Evolutionary conservation across 2,329 filamentous ascomycete species (phyloP).

Genomic region (Monascus ruber): DNA sequence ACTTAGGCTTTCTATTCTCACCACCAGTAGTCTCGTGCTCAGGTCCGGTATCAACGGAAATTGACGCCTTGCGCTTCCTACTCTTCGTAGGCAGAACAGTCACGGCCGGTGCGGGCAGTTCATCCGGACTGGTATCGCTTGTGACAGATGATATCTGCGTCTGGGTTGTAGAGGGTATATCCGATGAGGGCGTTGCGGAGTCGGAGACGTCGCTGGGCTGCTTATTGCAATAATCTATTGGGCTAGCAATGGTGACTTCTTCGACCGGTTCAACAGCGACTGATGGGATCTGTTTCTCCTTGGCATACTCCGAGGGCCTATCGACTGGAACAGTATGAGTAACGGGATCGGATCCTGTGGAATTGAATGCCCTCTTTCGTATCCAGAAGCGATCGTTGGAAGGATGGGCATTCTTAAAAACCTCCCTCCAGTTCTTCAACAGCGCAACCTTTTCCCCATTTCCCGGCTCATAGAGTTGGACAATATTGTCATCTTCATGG

Average conservation of each 20-base stretch:
- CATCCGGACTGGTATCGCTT: neutral
- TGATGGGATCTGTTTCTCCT: conserved; percentile 2
- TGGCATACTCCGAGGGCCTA: neutral
- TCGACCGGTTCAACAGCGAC: conserved; percentile 1
- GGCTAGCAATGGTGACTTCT: neutral
- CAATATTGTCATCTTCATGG: conserved; percentile 11
- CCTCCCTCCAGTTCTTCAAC: conserved; percentile 35
- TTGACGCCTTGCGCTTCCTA: conserved; percentile 14
- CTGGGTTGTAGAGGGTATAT: neutral
- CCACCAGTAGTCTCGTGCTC: neutral
- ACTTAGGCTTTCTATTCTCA: conserved; percentile 5
- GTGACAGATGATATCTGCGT: neutral
- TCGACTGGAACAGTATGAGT: conserved; percentile 2
- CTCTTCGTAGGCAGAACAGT: conserved; percentile 1
- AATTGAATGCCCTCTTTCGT: conserved; percentile 6
- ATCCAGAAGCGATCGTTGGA: conserved; percentile 13
- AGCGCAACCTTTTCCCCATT: conserved; percentile 32
- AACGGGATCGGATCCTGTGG: neutral
- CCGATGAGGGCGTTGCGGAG: neutral
- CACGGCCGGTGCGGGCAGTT: neutral
- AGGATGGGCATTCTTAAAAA: conserved; percentile 28
- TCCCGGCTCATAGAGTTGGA: conserved; percentile 26
- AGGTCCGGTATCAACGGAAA: conserved; percentile 2
- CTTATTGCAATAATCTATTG: neutral
- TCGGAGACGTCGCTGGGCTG: neutral